These are phyloP conservation scores for Parastagonospora avenae DNA, from an alignment of 2,329 filamentous ascomycete genomes.

Conservation along the genomic window DNA sequence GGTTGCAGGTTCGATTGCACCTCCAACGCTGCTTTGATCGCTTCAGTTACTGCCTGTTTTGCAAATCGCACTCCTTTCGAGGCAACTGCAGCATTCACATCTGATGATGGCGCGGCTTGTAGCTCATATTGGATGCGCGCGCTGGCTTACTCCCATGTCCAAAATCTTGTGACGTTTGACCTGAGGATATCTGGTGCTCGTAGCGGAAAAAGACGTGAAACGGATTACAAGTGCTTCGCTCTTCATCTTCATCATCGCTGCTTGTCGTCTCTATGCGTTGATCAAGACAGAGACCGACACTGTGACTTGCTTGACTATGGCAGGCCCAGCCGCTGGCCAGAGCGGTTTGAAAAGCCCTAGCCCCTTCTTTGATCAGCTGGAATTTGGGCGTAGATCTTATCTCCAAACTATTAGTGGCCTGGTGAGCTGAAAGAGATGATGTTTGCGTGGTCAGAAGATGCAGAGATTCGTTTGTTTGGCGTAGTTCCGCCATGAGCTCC, in stretches of 20 bases:
- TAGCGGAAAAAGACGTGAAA: conserved; percentile 28
- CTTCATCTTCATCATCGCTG: conserved; percentile 17
- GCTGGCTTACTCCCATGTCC: conserved; percentile 28
- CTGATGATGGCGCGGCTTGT: too few relatives aligned
- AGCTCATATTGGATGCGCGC: conserved; percentile 14
- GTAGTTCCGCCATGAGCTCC: conserved; percentile 28
- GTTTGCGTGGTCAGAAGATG: conserved; percentile 31
- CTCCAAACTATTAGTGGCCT: too few relatives aligned
- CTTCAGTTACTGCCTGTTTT: too few relatives aligned
- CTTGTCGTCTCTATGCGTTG: conserved; percentile 17
- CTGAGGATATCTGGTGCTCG: conserved; percentile 2
- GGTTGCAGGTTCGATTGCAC: too few relatives aligned
- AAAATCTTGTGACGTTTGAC: conserved; percentile 12
- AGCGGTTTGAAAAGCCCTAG: conserved; percentile 21
- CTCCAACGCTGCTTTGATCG: too few relatives aligned
- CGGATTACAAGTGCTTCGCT: conserved; percentile 10
- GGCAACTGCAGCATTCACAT: too few relatives aligned
- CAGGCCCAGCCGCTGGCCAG: conserved; percentile 29
- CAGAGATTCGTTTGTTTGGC: conserved; percentile 24
- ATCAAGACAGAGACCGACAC: conserved; percentile 30
- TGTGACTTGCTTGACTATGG: conserved; percentile 28
- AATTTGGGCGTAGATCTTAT: too few relatives aligned
- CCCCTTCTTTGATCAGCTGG: conserved; percentile 25
- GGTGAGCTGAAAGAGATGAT: too few relatives aligned
- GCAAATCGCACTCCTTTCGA: too few relatives aligned